Evolutionary conservation across 495 filamentous ascomycete genomes (phyloP).

Genomic region (Tuber magnatum): DNA sequence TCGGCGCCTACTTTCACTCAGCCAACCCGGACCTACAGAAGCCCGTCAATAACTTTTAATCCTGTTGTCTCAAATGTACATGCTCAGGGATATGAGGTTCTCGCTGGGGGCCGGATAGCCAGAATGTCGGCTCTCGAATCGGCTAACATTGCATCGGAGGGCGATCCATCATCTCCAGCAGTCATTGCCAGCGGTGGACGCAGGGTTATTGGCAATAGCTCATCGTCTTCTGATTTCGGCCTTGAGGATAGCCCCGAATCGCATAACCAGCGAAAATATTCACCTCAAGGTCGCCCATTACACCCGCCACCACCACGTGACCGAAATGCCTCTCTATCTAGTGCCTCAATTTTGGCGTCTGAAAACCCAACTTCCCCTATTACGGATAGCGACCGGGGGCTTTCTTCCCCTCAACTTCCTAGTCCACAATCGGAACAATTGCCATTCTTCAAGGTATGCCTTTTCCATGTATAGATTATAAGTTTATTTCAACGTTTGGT

Average conservation of each 20-base stretch:
- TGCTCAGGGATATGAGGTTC: slow-evolving; percentile 60
- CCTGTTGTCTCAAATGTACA: slow-evolving; percentile 44
- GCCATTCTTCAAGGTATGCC: slow-evolving; percentile 66
- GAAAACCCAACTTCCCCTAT: slow-evolving; percentile 66
- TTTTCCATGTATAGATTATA: background rate
- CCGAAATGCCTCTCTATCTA: slow-evolving; percentile 84
- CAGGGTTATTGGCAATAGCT: slow-evolving; percentile 46
- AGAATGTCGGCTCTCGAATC: slow-evolving; percentile 90
- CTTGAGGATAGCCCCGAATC: slow-evolving; percentile 73
- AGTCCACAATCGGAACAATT: slow-evolving; percentile 93
- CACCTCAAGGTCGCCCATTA: slow-evolving; percentile 43
- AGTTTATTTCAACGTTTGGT: background rate
- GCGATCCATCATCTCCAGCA: slow-evolving; percentile 26
- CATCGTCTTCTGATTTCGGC: slow-evolving; percentile 69
- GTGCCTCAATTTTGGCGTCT: slow-evolving; percentile 65
- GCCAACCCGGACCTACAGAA: slow-evolving; percentile 67
- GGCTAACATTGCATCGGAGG: slow-evolving; percentile 16
- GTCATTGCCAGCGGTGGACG: slow-evolving; percentile 31
- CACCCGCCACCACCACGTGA: slow-evolving; percentile 58
- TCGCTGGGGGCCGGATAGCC: slow-evolving; percentile 82
- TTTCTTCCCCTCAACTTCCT: slow-evolving; percentile 72
- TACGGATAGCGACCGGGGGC: slow-evolving; percentile 62
- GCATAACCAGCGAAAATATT: slow-evolving; percentile 44
- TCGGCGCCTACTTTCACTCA: slow-evolving; percentile 61
- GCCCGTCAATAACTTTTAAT: slow-evolving; percentile 47